Percentiles rank a stretch among this genome's conserved stretches.
Conservation (phyloP, 1,284 basidiomycete genomes). For the Ustilago esculenta region DNA sequence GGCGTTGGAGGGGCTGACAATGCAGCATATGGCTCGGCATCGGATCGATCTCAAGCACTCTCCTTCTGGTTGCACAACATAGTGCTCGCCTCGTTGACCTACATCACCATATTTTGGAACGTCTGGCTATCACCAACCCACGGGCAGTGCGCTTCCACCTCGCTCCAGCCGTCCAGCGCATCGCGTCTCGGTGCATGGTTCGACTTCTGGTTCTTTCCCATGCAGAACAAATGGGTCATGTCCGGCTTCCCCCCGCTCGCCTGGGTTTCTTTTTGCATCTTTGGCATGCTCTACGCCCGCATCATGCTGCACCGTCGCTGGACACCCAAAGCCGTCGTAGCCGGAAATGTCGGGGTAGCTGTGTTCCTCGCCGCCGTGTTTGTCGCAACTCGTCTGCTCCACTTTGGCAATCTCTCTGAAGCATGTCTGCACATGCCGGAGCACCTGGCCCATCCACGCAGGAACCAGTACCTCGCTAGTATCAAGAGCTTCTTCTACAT, state of each 20-base stretch:
- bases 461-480: constrained; percentile 48
- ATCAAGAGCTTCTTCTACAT: constrained; percentile 54
- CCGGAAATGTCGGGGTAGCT: constrained; percentile 11
- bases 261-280: constrained; percentile 54
- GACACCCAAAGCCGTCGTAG: constrained; percentile 12
- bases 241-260: constrained; percentile 56
- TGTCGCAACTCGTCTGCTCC: constrained; percentile 43
- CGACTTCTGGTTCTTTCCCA: constrained; percentile 48
- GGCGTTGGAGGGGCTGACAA: background rate
- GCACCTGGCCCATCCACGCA: constrained; percentile 6
- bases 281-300: constrained; percentile 53
- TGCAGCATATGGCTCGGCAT: background rate
- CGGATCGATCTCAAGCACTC: constrained; percentile 2
- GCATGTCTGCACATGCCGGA: constrained; percentile 44
- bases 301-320: constrained; percentile 31
- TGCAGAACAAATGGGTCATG: constrained; percentile 29
- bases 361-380: constrained; percentile 41
- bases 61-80: constrained; percentile 44
- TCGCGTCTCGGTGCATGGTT: constrained; percentile 32
- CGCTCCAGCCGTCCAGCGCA: background rate
- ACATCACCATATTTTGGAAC: constrained; percentile 45
- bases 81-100: constrained; percentile 22
- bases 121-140: constrained; percentile 41
- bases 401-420: constrained; percentile 54
- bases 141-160: constrained; percentile 25